Evolutionary conservation across 2,329 filamentous ascomycete species (phyloP).

Genomic region (Colletotrichum caudatum): DNA sequence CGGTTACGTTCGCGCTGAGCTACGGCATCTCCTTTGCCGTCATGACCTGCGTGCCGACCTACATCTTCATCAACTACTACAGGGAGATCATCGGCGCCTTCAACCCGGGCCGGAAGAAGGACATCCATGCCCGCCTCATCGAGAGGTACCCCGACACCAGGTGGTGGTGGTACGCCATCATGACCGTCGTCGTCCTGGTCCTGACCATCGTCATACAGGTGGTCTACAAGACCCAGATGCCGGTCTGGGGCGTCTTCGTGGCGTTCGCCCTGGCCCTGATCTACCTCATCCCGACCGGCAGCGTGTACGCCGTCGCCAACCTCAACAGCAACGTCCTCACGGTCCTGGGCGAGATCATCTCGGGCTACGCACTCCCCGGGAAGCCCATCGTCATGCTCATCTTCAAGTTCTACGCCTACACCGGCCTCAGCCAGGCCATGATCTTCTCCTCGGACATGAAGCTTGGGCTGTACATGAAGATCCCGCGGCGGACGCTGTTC

Average conservation of each 20-base stretch:
- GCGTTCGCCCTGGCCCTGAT: constrained; percentile 57
- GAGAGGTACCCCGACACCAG: constrained; percentile 48
- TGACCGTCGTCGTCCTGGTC: constrained; percentile 50
- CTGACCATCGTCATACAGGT: constrained; percentile 54
- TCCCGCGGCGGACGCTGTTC: constrained; percentile 69
- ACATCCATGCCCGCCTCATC: constrained; percentile 52
- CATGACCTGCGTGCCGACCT: constrained; percentile 53
- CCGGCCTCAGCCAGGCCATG: constrained; percentile 52
- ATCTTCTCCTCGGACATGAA: constrained; percentile 63
- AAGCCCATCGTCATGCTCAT: constrained; percentile 54
- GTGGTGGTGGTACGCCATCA: constrained; percentile 54
- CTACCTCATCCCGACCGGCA: constrained; percentile 65
- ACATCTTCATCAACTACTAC: constrained; percentile 56
- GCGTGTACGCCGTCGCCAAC: constrained; percentile 58
- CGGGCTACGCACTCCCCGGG: constrained; percentile 63
- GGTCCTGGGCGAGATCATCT: constrained; percentile 35
- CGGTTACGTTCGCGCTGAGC: constrained; percentile 51
- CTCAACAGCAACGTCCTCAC: constrained; percentile 58
- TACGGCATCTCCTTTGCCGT: constrained; percentile 53
- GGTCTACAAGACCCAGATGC: constrained; percentile 66
- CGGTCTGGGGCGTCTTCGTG: constrained; percentile 67
- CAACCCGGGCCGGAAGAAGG: constrained; percentile 33
- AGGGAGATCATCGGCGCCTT: constrained; percentile 52
- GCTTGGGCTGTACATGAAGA: constrained; percentile 63
- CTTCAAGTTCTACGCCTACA: constrained; percentile 52